A percentile compares a stretch with the other conserved stretches of the same genome.
phyloP scores from a whole-genome alignment of 148 eudicot genomes.

The Camellia granthamiana region DNA sequence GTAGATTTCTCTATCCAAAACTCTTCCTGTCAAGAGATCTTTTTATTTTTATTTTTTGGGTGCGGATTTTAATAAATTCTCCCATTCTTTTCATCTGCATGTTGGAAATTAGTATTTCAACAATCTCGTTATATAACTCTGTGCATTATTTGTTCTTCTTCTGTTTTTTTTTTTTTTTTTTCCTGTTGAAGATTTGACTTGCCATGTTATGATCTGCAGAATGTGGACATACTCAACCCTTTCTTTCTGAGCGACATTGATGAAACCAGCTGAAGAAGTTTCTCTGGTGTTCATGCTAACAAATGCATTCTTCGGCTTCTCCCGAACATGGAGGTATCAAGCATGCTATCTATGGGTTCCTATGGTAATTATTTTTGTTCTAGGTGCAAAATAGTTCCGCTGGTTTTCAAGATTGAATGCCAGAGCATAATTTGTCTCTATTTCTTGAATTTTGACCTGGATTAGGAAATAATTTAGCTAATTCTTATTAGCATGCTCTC shows the following conservation, averaged over 20 bases:
- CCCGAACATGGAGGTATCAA: slow-evolving; percentile 51
- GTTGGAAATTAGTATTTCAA: not conserved
- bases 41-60: not conserved
- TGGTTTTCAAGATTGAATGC: not conserved
- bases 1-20: not conserved
- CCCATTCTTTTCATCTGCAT: not conserved
- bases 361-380: slow-evolving; percentile 1
- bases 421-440: not conserved
- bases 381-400: not conserved
- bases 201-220: slow-evolving; percentile 27
- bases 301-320: slow-evolving; percentile 54
- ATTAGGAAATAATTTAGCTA: not conserved
- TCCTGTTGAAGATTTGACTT: not conserved
- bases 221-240: slow-evolving; percentile 48
- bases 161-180: not conserved
- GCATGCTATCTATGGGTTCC: not conserved
- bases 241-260: slow-evolving; percentile 39
- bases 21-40: not conserved
- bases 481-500: not conserved
- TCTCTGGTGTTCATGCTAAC: slow-evolving; percentile 63
- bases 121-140: not conserved
- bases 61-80: not conserved
- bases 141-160: not conserved
- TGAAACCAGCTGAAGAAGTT: slow-evolving; percentile 58
- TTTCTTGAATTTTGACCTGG: not conserved